Conservation (phyloP, 352 stramenopile species). For the Pythium brassicae region DNA sequence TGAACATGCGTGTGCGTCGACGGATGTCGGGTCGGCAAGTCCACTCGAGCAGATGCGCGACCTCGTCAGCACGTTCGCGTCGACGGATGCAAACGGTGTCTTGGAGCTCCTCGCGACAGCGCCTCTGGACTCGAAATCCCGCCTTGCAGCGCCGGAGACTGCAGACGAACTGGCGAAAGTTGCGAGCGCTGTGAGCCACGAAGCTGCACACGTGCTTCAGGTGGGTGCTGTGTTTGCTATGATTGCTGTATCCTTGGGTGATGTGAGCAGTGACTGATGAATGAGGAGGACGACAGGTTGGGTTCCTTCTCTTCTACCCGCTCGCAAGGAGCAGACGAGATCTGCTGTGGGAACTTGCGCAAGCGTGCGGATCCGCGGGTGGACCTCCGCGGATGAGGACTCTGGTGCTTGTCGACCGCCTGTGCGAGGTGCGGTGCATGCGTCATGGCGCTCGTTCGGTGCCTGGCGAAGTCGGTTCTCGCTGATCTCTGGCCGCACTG, state of each 20-base stretch:
- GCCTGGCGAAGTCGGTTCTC: too few relatives aligned
- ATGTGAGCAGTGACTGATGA: neutral
- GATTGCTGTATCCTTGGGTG: neutral
- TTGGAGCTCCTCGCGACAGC: neutral
- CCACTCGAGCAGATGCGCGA: slow-evolving; percentile 7
- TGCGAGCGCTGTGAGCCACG: slow-evolving; percentile 18
- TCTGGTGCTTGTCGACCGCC: slow-evolving; percentile 17
- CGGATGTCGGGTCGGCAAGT: neutral
- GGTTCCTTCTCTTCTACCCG: slow-evolving; percentile 48
- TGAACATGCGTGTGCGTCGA: neutral
- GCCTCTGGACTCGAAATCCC: neutral
- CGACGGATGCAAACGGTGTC: neutral
- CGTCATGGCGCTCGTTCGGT: too few relatives aligned
- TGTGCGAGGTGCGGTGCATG: slow-evolving; percentile 23
- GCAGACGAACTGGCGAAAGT: neutral
- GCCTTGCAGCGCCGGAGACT: neutral
- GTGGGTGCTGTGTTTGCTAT: slow-evolving; percentile 15
- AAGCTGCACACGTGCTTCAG: slow-evolving; percentile 40
- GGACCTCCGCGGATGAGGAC: slow-evolving; percentile 11
- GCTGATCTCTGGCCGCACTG: too few relatives aligned
- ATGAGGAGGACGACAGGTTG: slow-evolving; percentile 21
- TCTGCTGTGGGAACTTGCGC: slow-evolving; percentile 22
- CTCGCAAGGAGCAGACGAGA: slow-evolving; percentile 3
- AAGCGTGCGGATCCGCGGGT: neutral
- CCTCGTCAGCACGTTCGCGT: slow-evolving; percentile 4